Evolutionary conservation across 257 asterid species (phyloP).

Genomic region (Solanum corneliomulleri): DNA sequence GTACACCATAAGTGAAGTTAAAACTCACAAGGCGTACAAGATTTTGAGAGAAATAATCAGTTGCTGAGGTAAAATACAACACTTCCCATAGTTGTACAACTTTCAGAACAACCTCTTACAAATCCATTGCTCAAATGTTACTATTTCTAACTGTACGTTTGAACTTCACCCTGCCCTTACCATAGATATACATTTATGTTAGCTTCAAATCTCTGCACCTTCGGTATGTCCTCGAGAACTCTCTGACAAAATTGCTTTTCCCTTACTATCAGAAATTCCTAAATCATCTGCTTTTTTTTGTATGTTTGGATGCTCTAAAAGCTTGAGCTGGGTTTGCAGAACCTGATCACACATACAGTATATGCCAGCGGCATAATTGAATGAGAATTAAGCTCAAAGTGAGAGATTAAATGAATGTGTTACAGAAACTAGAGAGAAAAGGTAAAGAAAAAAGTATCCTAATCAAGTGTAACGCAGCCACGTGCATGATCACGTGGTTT

Average conservation of each 20-base stretch:
- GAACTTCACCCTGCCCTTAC: background rate
- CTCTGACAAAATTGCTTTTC: constrained; percentile 29
- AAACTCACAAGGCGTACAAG: background rate
- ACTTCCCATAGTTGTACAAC: background rate
- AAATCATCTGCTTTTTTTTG: constrained; percentile 16
- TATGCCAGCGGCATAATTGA: background rate
- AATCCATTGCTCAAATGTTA: background rate
- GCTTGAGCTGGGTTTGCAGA: constrained; percentile 53
- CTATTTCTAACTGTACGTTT: background rate
- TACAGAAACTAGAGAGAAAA: background rate
- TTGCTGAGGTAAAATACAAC: background rate
- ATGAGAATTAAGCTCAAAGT: background rate
- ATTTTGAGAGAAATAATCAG: background rate
- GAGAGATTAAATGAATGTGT: background rate
- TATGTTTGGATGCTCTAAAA: constrained; percentile 17
- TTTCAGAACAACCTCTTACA: background rate
- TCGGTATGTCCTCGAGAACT: background rate
- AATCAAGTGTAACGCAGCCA: background rate
- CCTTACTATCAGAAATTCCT: constrained; percentile 34
- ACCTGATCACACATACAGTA: constrained; percentile 21
- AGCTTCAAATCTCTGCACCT: background rate
- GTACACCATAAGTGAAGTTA: background rate
- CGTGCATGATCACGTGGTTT: background rate
- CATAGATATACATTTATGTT: background rate
- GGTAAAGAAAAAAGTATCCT: background rate